Percentiles rank a stretch among this genome's conserved stretches.
These are phyloP conservation scores for Mycena chlorophos DNA, from an alignment of 768 basidiomycete genomes.

Conservation along the genomic window DNA sequence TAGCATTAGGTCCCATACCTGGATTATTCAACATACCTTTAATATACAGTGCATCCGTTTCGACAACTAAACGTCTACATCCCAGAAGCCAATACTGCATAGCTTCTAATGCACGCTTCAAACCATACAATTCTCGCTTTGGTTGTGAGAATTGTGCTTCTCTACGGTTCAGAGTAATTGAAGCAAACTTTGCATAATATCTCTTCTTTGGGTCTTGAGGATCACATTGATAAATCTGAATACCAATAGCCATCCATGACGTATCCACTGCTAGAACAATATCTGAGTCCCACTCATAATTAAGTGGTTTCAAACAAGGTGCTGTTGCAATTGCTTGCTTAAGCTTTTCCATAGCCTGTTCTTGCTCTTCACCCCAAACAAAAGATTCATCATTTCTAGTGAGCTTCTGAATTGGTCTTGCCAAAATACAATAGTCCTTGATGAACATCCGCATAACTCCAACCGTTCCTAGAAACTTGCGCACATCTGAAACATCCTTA, in stretches of 20 bases:
- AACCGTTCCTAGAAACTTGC: constrained; percentile 12
- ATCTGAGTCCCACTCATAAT: constrained; percentile 27
- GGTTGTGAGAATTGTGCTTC: constrained; percentile 39
- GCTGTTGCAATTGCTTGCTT: constrained; percentile 14
- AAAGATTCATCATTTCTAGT: constrained; percentile 18
- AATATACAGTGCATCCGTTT: constrained; percentile 36
- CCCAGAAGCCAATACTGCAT: constrained; percentile 25
- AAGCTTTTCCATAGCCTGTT: constrained; percentile 22
- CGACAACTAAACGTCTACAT: constrained; percentile 30
- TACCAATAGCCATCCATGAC: constrained; percentile 35
- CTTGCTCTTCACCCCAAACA: constrained; percentile 30
- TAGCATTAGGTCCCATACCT: constrained; percentile 33
- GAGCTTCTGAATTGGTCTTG: constrained; percentile 13
- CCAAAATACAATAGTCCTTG: constrained; percentile 10
- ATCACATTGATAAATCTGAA: constrained; percentile 37
- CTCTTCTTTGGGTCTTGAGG: constrained; percentile 19
- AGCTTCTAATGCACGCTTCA: constrained; percentile 28
- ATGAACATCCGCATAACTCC: constrained; percentile 22
- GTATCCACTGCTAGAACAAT: constrained; percentile 34
- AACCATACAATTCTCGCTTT: constrained; percentile 41
- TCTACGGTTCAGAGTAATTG: constrained; percentile 37
- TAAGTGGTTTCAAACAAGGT: constrained; percentile 30
- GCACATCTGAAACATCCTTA: constrained; percentile 1
- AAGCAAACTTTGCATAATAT: constrained; percentile 36
- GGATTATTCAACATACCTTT: constrained; percentile 37